Evolutionary conservation across 202 grass and related monocot species (phyloP).

Genomic region (Zizania palustris): DNA sequence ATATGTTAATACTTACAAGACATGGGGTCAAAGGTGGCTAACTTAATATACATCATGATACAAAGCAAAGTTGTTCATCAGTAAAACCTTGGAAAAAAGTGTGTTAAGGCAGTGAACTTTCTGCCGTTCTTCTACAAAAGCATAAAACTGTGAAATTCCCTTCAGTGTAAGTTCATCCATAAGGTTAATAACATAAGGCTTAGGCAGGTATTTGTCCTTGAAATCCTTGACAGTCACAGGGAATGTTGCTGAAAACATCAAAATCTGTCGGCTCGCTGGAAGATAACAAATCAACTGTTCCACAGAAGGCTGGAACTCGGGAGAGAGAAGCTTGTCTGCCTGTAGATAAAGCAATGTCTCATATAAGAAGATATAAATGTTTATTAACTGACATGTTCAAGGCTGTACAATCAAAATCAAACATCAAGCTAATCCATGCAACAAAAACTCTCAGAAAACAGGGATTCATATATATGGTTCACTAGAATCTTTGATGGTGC

Average conservation of each 20-base stretch:
- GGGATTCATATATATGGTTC: background rate
- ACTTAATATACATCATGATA: constrained; percentile 2
- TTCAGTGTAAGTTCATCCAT: constrained; percentile 98
- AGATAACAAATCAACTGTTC: constrained; percentile 80
- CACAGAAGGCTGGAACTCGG: constrained; percentile 83
- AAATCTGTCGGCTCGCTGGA: constrained; percentile 69
- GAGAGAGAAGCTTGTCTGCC: constrained; percentile 94
- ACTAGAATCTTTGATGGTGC: constrained; percentile 11
- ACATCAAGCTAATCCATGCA: constrained; percentile 29
- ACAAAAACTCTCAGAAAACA: constrained; percentile 10
- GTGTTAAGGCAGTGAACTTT: constrained; percentile 99
- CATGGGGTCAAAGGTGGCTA: constrained; percentile 23
- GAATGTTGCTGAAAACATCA: constrained; percentile 95
- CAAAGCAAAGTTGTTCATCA: background rate
- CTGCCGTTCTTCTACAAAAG: constrained; percentile 96
- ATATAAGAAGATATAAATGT: background rate
- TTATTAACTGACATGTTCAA: constrained; percentile 28
- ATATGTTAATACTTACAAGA: constrained; percentile 24
- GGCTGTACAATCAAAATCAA: background rate
- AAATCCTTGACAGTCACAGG: constrained; percentile 93
- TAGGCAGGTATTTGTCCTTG: constrained; percentile 81
- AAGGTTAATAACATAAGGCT: constrained; percentile 92
- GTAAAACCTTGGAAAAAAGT: constrained; percentile 91
- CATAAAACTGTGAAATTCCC: constrained; percentile 96
- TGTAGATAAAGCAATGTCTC: constrained; percentile 28